These are phyloP conservation scores for Colletotrichum cereale DNA, from an alignment of 2,329 filamentous ascomycete genomes.

Conservation along the genomic window DNA sequence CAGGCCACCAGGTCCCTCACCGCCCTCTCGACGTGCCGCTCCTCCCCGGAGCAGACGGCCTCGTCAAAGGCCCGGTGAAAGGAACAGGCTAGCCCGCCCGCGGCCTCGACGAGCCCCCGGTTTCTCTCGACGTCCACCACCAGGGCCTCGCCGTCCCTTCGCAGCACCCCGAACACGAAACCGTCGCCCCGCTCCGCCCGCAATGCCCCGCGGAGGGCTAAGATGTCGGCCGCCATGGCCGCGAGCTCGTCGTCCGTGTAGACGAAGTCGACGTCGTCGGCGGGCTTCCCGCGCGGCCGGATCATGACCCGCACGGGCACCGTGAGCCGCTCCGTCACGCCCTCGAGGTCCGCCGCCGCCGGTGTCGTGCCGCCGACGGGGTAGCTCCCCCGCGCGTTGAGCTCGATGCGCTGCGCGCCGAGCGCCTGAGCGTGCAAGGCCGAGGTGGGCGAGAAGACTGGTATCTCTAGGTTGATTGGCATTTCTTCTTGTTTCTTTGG, in stretches of 20 bases:
- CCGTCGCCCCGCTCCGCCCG: constrained; percentile 60
- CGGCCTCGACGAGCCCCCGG: constrained; percentile 54
- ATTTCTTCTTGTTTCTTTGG: constrained; percentile 31
- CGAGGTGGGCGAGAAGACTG: constrained; percentile 62
- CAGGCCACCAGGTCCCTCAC: constrained; percentile 54
- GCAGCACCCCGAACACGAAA: constrained; percentile 68
- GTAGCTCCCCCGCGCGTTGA: constrained; percentile 67
- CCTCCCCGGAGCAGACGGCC: constrained; percentile 49
- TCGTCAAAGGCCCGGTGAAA: constrained; percentile 70
- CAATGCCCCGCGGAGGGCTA: constrained; percentile 54
- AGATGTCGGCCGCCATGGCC: constrained; percentile 53
- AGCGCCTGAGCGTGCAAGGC: constrained; percentile 54
- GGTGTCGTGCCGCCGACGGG: constrained; percentile 65
- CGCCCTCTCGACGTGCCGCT: constrained; percentile 41
- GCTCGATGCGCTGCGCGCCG: constrained; percentile 65
- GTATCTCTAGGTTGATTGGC: constrained; percentile 61
- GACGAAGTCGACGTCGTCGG: constrained; percentile 57
- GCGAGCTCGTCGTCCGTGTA: constrained; percentile 60
- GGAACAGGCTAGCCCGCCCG: constrained; percentile 59
- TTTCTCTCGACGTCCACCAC: constrained; percentile 58
- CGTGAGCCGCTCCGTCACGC: constrained; percentile 41
- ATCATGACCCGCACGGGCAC: constrained; percentile 68
- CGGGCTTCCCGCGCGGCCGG: constrained; percentile 58
- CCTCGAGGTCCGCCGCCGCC: constrained; percentile 52
- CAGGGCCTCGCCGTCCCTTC: constrained; percentile 30